Percentiles rank a stretch among this genome's conserved stretches.
These are phyloP conservation scores for Suillus subluteus DNA, from an alignment of 768 basidiomycete species.

Conservation along the genomic window DNA sequence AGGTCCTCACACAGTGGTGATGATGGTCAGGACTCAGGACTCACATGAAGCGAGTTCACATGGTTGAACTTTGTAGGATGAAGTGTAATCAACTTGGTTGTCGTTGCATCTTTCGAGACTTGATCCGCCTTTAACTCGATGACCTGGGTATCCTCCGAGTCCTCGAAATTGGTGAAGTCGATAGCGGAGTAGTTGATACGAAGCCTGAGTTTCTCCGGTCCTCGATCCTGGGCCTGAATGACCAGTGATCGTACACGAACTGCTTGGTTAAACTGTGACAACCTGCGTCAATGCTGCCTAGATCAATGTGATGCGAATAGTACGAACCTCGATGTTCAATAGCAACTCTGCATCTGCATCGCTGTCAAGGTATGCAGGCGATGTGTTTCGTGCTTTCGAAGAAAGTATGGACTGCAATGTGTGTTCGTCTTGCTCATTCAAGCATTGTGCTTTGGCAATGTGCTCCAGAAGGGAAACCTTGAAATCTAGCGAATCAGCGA, in stretches of 20 bases:
- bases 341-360: slow-evolving; percentile 78
- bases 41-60: slow-evolving; percentile 67
- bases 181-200: slow-evolving; percentile 61
- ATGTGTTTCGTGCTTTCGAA: slow-evolving; percentile 47
- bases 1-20: not conserved
- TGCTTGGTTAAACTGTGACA: slow-evolving; percentile 64
- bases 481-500: not conserved
- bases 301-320: slow-evolving; percentile 3
- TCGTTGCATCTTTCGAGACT: slow-evolving; percentile 39
- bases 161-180: slow-evolving; percentile 69
- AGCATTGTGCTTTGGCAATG: slow-evolving; percentile 65
- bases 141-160: slow-evolving; percentile 58
- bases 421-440: slow-evolving; percentile 64
- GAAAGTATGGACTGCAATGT: slow-evolving; percentile 55
- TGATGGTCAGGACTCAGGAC: not conserved
- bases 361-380: slow-evolving; percentile 55
- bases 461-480: slow-evolving; percentile 60
- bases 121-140: slow-evolving; percentile 55
- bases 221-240: slow-evolving; percentile 50
- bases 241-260: slow-evolving; percentile 66
- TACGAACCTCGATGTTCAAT: slow-evolving; percentile 65
- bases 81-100: slow-evolving; percentile 49
- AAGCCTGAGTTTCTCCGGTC: slow-evolving; percentile 65
- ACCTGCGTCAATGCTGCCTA: slow-evolving; percentile 3
- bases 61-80: slow-evolving; percentile 72